Evolutionary conservation across 768 basidiomycete genomes (phyloP).

Genomic region (Dacryopinax primogenitus): DNA sequence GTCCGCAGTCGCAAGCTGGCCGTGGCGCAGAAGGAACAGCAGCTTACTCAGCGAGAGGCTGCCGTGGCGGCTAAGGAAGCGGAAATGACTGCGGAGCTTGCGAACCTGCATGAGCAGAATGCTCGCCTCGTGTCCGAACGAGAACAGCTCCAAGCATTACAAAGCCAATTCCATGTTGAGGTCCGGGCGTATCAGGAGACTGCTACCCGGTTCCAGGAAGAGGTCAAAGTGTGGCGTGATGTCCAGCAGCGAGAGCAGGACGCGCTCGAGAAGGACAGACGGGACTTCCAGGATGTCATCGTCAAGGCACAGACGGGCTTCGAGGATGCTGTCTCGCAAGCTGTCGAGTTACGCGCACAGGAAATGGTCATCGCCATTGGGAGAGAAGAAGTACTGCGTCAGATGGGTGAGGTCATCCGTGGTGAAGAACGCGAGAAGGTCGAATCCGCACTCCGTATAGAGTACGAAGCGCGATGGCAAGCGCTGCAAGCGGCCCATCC

Average conservation of each 20-base stretch:
- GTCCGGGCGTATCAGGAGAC: neutral
- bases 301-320: neutral
- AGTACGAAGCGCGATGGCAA: neutral
- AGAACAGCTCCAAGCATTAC: neutral
- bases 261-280: neutral
- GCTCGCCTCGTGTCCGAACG: neutral
- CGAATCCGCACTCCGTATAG: neutral
- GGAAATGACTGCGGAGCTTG: slow-evolving; percentile 35
- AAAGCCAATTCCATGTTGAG: neutral
- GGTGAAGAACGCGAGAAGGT: neutral
- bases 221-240: neutral
- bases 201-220: neutral
- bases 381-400: neutral
- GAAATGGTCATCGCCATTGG: slow-evolving; percentile 4
- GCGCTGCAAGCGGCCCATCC: neutral
- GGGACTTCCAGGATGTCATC: slow-evolving; percentile 7
- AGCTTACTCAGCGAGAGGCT: slow-evolving; percentile 13
- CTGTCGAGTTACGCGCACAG: neutral
- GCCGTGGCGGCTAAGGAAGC: slow-evolving; percentile 39
- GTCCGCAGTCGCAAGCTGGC: slow-evolving; percentile 40
- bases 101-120: slow-evolving; percentile 47
- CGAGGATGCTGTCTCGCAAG: slow-evolving; percentile 4
- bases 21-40: slow-evolving; percentile 14
- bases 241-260: slow-evolving; percentile 5
- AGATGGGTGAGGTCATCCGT: slow-evolving; percentile 2